phyloP scores from a whole-genome alignment of 2,329 filamentous ascomycete species.

The Nectriaceae sp. region DNA sequence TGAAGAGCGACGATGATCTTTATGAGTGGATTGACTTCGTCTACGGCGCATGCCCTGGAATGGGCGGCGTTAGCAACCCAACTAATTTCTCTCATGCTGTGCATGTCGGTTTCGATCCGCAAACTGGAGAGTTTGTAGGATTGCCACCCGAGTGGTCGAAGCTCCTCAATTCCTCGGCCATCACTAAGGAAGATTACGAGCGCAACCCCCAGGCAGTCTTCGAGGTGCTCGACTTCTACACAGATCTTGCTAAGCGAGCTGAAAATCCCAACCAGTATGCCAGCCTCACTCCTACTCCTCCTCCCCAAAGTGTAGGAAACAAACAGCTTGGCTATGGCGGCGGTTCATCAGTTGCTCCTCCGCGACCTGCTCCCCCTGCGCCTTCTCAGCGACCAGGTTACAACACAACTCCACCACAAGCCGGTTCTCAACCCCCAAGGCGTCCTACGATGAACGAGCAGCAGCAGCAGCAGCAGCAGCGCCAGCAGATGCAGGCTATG shows the following conservation, averaged over 20 bases:
- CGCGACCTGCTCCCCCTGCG: constrained; percentile 60
- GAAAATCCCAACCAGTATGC: constrained; percentile 71
- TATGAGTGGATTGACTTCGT: constrained; percentile 99
- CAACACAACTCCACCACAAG: constrained; percentile 39
- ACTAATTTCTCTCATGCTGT: constrained; percentile 98
- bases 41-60: constrained; percentile 92
- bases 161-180: constrained; percentile 90
- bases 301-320: constrained; percentile 55
- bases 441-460: constrained; percentile 47
- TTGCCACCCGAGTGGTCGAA: constrained; percentile 97
- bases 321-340: constrained; percentile 64
- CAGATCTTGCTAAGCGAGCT: constrained; percentile 75
- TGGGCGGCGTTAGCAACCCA: constrained; percentile 97
- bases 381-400: constrained; percentile 45
- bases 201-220: constrained; percentile 88
- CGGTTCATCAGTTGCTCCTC: constrained; percentile 64
- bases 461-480: constrained; percentile 47
- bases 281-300: constrained; percentile 68
- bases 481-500: constrained; percentile 60
- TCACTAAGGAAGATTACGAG: constrained; percentile 98
- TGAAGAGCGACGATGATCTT: constrained; percentile 93
- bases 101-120: constrained; percentile 95
- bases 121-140: constrained; percentile 92
- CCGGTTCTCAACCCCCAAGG: constrained; percentile 40
- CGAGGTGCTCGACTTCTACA: constrained; percentile 83